phyloP scores from a whole-genome alignment of 2,329 filamentous ascomycete species.

The Sphaerulina populicola region DNA sequence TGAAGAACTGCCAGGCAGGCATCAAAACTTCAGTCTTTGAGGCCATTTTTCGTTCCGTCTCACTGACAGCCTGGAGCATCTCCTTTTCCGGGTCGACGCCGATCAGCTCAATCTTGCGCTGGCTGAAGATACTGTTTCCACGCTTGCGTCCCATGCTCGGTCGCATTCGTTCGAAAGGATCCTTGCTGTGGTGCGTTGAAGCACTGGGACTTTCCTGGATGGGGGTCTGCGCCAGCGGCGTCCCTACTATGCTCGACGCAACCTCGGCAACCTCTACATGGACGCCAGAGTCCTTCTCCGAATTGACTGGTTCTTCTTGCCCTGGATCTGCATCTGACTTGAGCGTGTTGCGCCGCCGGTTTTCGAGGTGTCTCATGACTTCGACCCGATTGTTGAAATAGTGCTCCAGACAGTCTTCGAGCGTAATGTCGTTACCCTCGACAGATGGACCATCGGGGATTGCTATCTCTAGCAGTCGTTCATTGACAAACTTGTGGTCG shows the following conservation, averaged over 20 bases:
- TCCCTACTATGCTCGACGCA: conserved; percentile 25
- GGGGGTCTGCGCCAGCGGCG: conserved; percentile 24
- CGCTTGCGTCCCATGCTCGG: conserved; percentile 35
- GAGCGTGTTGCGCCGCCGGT: conserved; percentile 52
- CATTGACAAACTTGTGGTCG: conserved; percentile 91
- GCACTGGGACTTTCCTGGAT: conserved; percentile 17
- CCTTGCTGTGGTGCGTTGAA: conserved; percentile 22
- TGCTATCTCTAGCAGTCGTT: conserved; percentile 80
- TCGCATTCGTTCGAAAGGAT: conserved; percentile 28
- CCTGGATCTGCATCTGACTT: conserved; percentile 36
- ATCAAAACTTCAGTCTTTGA: conserved; percentile 75
- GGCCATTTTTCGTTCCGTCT: conserved; percentile 26
- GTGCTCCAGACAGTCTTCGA: conserved; percentile 85
- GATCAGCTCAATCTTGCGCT: conserved; percentile 33
- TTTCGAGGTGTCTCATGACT: conserved; percentile 62
- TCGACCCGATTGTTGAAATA: conserved; percentile 95
- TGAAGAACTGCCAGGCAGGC: conserved; percentile 96
- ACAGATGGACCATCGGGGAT: conserved; percentile 66
- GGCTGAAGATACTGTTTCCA: conserved; percentile 45
- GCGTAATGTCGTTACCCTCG: conserved; percentile 50
- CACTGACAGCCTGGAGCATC: conserved; percentile 29
- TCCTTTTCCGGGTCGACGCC: conserved; percentile 38
- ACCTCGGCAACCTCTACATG: conserved; percentile 42
- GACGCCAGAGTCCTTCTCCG: conserved; percentile 28
- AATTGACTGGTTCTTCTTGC: conserved; percentile 15